phyloP scores from a whole-genome alignment of 1,284 basidiomycete species.

The Lignosus rhinocerotis region DNA sequence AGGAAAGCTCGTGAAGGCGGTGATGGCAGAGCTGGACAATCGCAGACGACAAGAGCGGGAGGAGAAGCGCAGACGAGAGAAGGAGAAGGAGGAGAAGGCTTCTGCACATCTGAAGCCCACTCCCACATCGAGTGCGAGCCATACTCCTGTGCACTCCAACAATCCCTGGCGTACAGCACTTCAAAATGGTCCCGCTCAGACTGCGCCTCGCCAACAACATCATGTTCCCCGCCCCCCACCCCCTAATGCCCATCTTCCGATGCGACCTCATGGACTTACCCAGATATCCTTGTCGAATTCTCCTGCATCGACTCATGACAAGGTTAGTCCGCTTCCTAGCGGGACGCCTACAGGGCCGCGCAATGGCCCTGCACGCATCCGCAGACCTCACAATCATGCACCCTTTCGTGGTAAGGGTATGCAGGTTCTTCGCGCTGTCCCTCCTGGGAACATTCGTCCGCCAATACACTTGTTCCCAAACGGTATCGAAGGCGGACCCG shows the following conservation, averaged over 20 bases:
- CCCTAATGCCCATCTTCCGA: slow-evolving; percentile 18
- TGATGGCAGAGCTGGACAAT: slow-evolving; percentile 61
- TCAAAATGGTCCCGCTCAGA: slow-evolving; percentile 2
- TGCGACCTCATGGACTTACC: slow-evolving; percentile 19
- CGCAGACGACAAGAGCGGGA: slow-evolving; percentile 51
- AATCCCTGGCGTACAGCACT: slow-evolving; percentile 25
- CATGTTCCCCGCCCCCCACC: slow-evolving; percentile 9
- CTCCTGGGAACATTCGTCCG: slow-evolving; percentile 17
- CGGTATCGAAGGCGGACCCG: slow-evolving; percentile 17
- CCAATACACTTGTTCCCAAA: slow-evolving; percentile 25
- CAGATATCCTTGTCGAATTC: slow-evolving; percentile 14
- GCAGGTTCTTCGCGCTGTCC: slow-evolving; percentile 19
- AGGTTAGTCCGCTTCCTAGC: slow-evolving; percentile 15
- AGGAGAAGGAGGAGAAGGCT: slow-evolving; percentile 34
- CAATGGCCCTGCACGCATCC: slow-evolving; percentile 23
- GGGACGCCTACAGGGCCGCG: slow-evolving; percentile 22
- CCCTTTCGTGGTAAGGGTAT: slow-evolving; percentile 29
- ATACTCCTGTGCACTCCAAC: slow-evolving; percentile 24
- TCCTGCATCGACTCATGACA: slow-evolving; percentile 13
- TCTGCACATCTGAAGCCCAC: slow-evolving; percentile 25
- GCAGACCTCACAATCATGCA: slow-evolving; percentile 26
- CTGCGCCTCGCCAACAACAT: slow-evolving; percentile 10
- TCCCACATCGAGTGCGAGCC: slow-evolving; percentile 27
- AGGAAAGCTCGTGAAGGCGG: slow-evolving; percentile 54
- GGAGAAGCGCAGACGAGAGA: slow-evolving; percentile 44